phyloP scores from a whole-genome alignment of 2,329 filamentous ascomycete species.

The Fusarium mangiferae region DNA sequence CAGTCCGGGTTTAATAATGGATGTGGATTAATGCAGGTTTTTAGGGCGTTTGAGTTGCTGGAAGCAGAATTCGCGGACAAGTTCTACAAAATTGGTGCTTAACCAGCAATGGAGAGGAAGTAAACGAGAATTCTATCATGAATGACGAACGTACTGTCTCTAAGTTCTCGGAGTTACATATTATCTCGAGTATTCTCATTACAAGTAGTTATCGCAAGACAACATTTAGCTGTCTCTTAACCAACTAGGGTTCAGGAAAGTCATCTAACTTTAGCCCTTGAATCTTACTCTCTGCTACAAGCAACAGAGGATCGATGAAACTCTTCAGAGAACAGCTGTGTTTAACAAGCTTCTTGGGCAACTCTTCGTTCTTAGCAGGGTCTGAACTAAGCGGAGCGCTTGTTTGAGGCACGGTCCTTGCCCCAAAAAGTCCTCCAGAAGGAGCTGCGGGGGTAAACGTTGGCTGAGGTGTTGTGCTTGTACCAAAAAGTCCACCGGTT shows the following conservation, averaged over 20 bases:
- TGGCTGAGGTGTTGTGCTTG: accelerated
- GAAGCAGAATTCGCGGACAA: constrained; percentile 71
- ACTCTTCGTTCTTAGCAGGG: neutral
- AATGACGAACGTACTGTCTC: no score
- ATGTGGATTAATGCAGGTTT: constrained; percentile 64
- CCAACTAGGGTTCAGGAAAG: neutral
- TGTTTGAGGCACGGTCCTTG: neutral
- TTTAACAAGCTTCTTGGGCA: neutral
- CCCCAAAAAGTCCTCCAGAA: neutral
- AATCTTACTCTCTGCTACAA: neutral
- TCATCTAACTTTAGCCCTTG: neutral
- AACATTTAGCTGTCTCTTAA: no score
- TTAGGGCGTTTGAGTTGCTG: constrained; percentile 67
- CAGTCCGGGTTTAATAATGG: constrained; percentile 47
- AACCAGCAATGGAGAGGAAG: no score
- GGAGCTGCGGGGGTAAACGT: accelerated
- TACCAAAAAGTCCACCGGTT: neutral
- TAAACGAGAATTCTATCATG: no score
- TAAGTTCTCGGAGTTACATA: no score
- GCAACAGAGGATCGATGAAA: neutral
- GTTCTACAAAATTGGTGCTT: constrained; percentile 71
- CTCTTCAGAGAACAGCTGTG: neutral
- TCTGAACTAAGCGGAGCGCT: neutral
- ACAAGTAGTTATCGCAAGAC: no score
- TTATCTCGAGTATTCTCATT: no score